Conservation (phyloP, 164 flowering plant genomes). For the Protea cynaroides region DNA sequence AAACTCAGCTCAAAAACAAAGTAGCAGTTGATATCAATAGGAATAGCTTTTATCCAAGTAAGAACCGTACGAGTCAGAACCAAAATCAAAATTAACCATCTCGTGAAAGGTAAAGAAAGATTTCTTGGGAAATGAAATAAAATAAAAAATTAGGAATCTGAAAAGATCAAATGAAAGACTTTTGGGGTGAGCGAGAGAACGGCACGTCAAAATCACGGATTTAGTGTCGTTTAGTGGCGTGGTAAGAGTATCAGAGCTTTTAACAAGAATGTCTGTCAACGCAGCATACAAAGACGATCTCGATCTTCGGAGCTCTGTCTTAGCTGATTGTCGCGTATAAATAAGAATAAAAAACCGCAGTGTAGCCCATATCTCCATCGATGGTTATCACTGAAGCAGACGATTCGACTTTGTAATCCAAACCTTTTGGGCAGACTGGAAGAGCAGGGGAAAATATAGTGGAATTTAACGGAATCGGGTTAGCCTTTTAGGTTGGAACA, state of each 20-base stretch:
- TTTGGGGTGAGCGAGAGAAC: slow-evolving; percentile 1
- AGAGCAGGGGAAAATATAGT: too few relatives aligned
- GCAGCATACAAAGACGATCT: too few relatives aligned
- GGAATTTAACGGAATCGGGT: too few relatives aligned
- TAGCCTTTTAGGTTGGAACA: too few relatives aligned
- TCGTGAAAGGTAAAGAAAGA: slow-evolving; percentile 2
- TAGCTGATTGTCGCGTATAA: too few relatives aligned
- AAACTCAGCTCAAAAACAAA: not conserved
- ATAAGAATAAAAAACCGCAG: too few relatives aligned
- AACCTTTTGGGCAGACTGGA: too few relatives aligned
- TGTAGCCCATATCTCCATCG: too few relatives aligned
- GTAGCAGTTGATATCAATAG: not conserved
- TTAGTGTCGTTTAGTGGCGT: slow-evolving; percentile 9
- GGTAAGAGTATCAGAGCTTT: not conserved
- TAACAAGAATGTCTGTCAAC: slow-evolving; percentile 1
- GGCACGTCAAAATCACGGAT: slow-evolving; percentile 13
- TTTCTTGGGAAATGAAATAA: not conserved
- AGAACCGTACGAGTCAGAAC: too few relatives aligned
- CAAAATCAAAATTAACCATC: not conserved
- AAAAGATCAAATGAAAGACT: not conserved
- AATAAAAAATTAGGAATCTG: not conserved
- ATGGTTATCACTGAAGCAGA: too few relatives aligned
- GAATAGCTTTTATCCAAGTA: not conserved
- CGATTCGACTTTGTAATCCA: too few relatives aligned
- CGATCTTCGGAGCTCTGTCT: too few relatives aligned